Evolutionary conservation across 768 basidiomycete species (phyloP).

Genomic region (Bullera alba): DNA sequence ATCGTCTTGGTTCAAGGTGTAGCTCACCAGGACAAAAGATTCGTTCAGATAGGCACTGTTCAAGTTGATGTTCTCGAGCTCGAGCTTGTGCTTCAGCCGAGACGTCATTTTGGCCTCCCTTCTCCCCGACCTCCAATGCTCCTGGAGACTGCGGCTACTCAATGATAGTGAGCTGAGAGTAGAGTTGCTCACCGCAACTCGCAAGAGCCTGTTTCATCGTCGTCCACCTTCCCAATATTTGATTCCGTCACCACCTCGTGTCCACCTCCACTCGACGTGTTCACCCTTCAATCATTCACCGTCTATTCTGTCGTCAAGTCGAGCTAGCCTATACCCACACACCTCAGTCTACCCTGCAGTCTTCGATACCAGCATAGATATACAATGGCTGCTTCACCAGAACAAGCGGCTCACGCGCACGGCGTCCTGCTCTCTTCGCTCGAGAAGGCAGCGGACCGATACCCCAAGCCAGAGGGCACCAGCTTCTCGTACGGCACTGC

Average conservation of each 20-base stretch:
- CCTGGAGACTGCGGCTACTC: background rate
- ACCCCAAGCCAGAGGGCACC: slow-evolving; percentile 65
- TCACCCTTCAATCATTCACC: too few species aligned
- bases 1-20: background rate
- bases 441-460: slow-evolving; percentile 31
- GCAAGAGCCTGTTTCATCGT: too few species aligned
- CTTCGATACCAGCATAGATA: background rate
- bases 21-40: slow-evolving; percentile 70
- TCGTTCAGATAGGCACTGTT: slow-evolving; percentile 67
- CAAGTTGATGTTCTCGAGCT: slow-evolving; percentile 55
- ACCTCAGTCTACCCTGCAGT: too few species aligned
- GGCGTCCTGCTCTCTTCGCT: slow-evolving; percentile 26
- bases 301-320: too few species aligned
- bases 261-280: too few species aligned
- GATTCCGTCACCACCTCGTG: too few species aligned
- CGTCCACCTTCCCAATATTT: too few species aligned
- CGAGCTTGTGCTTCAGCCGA: slow-evolving; percentile 75
- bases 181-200: too few species aligned
- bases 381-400: slow-evolving; percentile 2
- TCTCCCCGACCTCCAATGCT: background rate
- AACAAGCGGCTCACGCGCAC: slow-evolving; percentile 26
- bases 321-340: too few species aligned
- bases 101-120: slow-evolving; percentile 39
- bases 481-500: slow-evolving; percentile 87
- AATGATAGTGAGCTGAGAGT: background rate